Base-by-base conservation (phyloP, 2,329 filamentous ascomycete genomes). In the Hypoxylon sp. region DNA sequence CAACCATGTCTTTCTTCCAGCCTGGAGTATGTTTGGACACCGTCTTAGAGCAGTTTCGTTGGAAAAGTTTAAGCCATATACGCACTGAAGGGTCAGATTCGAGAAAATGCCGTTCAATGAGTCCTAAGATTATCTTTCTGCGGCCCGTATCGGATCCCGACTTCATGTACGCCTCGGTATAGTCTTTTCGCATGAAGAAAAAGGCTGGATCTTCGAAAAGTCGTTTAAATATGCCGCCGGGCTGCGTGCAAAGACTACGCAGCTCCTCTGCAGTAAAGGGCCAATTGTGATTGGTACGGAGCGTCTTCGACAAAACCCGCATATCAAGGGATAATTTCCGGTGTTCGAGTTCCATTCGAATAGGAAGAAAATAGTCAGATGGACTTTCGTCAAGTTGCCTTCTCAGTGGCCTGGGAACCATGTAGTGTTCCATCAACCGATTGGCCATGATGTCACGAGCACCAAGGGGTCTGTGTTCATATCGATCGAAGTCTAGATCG, bases 391-490 rank as follows among this genome's bases (percentile, higher is more conserved):
- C 73, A n/a, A 62, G 57, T 4, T 20, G 32, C 11, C 63, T 33
- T 7, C 57, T 53, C 11, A 68, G 45, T 6, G 53, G 65, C 5
- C 62, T 53, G 0, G 73, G 75, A 18, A 51, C 67, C 67, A 79
- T 71, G 24, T 72, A 69, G n/a, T 76, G 72, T 36, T 72, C 64
- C 72, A 77, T 72, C 33, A 78, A 72, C 6, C 73, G 74, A 54
- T 74, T 72, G 44, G 76, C 70, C 57, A 78, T 62, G 40, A 78
- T 62, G 46, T 78, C 77, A 16, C 75, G 74, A 16, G 67, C 70
- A 3, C 69, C 72, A 6, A 79, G 48, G 3, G 72, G 70, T 30
- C 70, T 75, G 59, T 78, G 77, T 6, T 75, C 72, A 56, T 79
- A 80, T n/a, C 72, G 70, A 24, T 65, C 58, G 63, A 78, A 78